Base-by-base conservation (phyloP, 495 filamentous ascomycete genomes). In the Neurospora terricola region DNA sequence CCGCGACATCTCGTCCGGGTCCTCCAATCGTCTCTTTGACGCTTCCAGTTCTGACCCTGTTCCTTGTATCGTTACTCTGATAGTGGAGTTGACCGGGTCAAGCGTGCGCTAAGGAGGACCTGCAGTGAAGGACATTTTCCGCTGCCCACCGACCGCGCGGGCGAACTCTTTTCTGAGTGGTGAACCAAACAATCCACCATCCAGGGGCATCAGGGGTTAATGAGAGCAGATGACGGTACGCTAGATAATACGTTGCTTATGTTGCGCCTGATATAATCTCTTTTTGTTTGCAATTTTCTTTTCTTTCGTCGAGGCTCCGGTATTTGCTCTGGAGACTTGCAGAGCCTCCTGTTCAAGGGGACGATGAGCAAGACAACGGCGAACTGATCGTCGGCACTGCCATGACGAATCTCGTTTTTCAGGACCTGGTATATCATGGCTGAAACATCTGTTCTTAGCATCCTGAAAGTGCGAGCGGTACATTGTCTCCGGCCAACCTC, bases 71-170 rank as follows among this genome's bases (percentile, higher is more conserved):
- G 72, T 72, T 70, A 42, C 75, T 72, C 73, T 74, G 72, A 9
- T 48, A 70, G 76, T 78, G 77, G 76, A 71, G 72, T 76, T 72
- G 70, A 71, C 76, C 73, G 73, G 75, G 74, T 74, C 73, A 69
- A 54, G 73, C 48, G 21, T 59, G 75, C 71, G 69, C 77, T 72
- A 76, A 75, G 69, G 72, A 12, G 59, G 69, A 70, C 48, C 27
- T 69, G 72, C 71, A 74, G 72, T 59, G 27, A 54, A 73, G 38
- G 70, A 68, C 77, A 77, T 74, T 71, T 77, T 48, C 43, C 72
- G 73, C 69, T 36, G 43, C 27, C 72, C 76, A 75, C 70, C 23
- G 23, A 75, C 70, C 23, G 23, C 5, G 34, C 69, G 27, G 27
- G 39, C 70, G n/a, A 62, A n/a, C 54, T 34, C 27, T 34, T 34